These are phyloP conservation scores for Aurinia saxatilis DNA, from an alignment of 345 rosid genomes.

Conservation along the genomic window DNA sequence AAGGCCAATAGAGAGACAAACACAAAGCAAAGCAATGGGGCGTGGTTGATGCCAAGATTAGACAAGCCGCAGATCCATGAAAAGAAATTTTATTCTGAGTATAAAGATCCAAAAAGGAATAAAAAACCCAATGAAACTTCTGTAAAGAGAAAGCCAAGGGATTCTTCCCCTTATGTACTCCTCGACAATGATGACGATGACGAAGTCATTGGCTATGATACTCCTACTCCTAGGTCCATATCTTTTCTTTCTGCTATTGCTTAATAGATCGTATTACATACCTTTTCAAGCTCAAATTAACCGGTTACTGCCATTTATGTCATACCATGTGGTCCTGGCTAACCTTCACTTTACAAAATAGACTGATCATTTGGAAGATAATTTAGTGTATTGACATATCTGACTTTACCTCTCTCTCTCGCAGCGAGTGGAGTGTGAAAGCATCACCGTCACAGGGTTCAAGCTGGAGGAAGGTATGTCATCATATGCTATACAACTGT, in stretches of 20 bases:
- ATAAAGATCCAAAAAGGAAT: conserved; percentile 12
- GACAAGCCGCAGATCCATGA: conserved; percentile 19
- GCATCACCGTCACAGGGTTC: conserved; percentile 23
- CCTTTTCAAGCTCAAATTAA: too few species aligned
- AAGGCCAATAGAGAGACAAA: conserved; percentile 24
- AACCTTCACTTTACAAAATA: too few species aligned
- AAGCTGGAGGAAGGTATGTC: conserved; percentile 43
- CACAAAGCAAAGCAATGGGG: conserved; percentile 24
- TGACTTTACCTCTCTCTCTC: neutral
- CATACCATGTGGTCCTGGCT: too few species aligned
- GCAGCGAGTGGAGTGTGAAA: conserved; percentile 36
- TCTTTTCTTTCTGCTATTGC: neutral
- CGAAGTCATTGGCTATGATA: neutral
- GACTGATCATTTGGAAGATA: too few species aligned
- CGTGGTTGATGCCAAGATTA: conserved; percentile 33
- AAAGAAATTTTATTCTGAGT: conserved; percentile 26
- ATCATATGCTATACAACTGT: neutral
- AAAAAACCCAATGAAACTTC: neutral
- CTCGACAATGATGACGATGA: conserved; percentile 18
- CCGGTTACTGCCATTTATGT: too few species aligned
- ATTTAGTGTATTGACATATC: neutral
- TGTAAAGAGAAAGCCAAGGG: conserved; percentile 21
- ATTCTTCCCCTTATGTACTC: conserved; percentile 26
- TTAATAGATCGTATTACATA: too few species aligned
- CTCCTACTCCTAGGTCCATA: conserved; percentile 24